Evolutionary conservation across 2,329 filamentous ascomycete genomes (phyloP).

Genomic region (Ophiostoma pallidulum): DNA sequence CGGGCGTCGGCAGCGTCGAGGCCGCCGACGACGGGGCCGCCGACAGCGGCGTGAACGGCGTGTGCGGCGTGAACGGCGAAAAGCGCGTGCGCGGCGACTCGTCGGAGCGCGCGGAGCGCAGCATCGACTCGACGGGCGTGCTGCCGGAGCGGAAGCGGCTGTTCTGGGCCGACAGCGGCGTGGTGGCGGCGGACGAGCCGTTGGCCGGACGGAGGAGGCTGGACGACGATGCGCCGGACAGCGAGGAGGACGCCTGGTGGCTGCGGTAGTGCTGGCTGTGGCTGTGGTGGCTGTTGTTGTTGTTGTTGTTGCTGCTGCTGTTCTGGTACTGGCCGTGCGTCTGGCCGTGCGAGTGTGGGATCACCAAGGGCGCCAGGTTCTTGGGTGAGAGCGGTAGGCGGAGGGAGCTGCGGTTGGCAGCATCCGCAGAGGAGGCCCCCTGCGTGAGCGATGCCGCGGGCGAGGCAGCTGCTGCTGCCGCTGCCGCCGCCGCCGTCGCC

Average conservation of each 20-base stretch:
- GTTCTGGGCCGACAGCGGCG: conserved; percentile 29
- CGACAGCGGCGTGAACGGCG: conserved; percentile 34
- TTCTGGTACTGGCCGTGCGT: background rate
- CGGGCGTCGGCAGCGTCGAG: conserved; percentile 37
- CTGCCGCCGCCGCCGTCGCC: background rate
- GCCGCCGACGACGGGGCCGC: conserved; percentile 28
- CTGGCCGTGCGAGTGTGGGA: conserved; percentile 30
- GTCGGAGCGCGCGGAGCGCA: conserved; percentile 34
- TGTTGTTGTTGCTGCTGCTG: background rate
- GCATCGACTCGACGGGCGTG: conserved; percentile 31
- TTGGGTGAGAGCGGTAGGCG: conserved; percentile 40
- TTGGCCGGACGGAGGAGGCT: conserved; percentile 13
- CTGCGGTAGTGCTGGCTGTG: conserved; percentile 8
- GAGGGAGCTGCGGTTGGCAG: background rate
- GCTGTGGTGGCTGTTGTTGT: background rate
- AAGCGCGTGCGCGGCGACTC: conserved; percentile 38
- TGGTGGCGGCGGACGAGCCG: conserved; percentile 20
- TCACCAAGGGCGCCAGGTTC: conserved; percentile 47
- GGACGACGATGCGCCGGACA: conserved; percentile 17
- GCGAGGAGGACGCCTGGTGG: conserved; percentile 11
- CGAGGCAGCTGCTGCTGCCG: background rate
- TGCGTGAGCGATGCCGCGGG: background rate
- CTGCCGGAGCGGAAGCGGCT: conserved; percentile 38
- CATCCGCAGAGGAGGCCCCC: background rate
- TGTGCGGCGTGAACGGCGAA: conserved; percentile 35